Evolutionary conservation across 2,329 filamentous ascomycete genomes (phyloP), one percentile per base, ranked within the genome.

Genomic region (Hymenoscyphus occultus): DNA sequence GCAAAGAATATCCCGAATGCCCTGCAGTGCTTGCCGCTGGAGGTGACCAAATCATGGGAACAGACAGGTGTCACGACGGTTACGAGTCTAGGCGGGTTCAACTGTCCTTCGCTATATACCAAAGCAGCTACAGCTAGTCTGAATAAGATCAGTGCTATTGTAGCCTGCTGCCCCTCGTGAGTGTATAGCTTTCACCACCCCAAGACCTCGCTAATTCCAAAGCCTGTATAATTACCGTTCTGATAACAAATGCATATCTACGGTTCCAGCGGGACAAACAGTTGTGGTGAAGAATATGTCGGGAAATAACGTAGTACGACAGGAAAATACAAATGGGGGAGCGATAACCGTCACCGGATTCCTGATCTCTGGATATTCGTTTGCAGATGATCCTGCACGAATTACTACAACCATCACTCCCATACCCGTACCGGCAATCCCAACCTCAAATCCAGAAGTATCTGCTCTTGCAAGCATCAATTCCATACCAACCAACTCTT

Each of bases 81-180:
- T n/a, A 65, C 62, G 32, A 61, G 66, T 61, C 54, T 68, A 16
- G 64, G 64, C 14, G 54, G 60, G 5, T 67, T 67, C 32, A 40
- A 59, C 35, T 69, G 66, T 54, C 64, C 66, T 32, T 68, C 61
- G n/a, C 58, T 57, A 12, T 69, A 62, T 56, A 59, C 64, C 5
- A 67, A 60, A 28, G 65, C 61, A 12, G 63, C 61, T 56, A 58
- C 63, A 31, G 66, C 42, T 7, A 56, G 19, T 16, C 2, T 68
- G 39, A 63, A 68, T 64, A 39, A 51, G 6, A 60, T 59, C 4
- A 65, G 59, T 54, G 63, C 66, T 22, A 63, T 63, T 13, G 39
- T 70, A 16, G 19, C 61, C 31, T 70, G 66, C 39, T 68, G 68
- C 54, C 65, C 66, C 19, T 65, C 64, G 68, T 70, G 54, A 64